Conservation (phyloP, 2,329 filamentous ascomycete genomes). For the Neofusicoccum cordaticola region DNA sequence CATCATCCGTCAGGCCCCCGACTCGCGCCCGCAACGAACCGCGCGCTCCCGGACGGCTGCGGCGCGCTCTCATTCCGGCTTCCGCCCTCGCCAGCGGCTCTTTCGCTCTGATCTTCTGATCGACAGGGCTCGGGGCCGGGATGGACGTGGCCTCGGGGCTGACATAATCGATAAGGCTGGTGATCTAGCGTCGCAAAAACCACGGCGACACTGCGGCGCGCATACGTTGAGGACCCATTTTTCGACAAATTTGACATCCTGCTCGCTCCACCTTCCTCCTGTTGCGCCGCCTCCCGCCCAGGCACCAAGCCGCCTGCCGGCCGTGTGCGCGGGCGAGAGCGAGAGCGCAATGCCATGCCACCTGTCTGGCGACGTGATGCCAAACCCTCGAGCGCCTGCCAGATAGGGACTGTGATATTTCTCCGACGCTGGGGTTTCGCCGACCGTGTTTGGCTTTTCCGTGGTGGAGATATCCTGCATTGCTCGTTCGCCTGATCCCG, state of each 20-base stretch:
- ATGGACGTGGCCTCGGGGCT: not conserved
- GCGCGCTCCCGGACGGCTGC: not conserved
- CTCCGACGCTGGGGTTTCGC: not conserved
- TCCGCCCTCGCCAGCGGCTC: not conserved
- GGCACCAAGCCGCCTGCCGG: not conserved
- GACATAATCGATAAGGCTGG: slow-evolving; percentile 11
- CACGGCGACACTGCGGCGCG: slow-evolving; percentile 4
- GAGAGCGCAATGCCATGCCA: too few relatives aligned
- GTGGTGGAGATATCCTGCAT: not conserved
- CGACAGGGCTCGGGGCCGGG: slow-evolving; percentile 8
- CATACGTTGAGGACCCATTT: slow-evolving; percentile 1
- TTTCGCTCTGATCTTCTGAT: slow-evolving; percentile 15
- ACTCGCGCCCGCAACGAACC: not conserved
- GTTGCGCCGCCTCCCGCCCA: not conserved
- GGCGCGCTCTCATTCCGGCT: not conserved
- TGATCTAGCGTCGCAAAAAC: not conserved
- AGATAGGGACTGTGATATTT: not conserved
- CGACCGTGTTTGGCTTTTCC: not conserved
- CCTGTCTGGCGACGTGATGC: too few relatives aligned
- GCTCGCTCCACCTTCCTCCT: slow-evolving; percentile 15
- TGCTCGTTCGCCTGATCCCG: slow-evolving; percentile 5
- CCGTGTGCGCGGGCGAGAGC: not conserved
- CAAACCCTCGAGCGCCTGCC: too few relatives aligned
- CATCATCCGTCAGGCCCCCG: slow-evolving; percentile 1
- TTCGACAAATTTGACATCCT: slow-evolving; percentile 12